Conservation (phyloP, 108 stramenopile genomes). For the Parmales sp. region DNA sequence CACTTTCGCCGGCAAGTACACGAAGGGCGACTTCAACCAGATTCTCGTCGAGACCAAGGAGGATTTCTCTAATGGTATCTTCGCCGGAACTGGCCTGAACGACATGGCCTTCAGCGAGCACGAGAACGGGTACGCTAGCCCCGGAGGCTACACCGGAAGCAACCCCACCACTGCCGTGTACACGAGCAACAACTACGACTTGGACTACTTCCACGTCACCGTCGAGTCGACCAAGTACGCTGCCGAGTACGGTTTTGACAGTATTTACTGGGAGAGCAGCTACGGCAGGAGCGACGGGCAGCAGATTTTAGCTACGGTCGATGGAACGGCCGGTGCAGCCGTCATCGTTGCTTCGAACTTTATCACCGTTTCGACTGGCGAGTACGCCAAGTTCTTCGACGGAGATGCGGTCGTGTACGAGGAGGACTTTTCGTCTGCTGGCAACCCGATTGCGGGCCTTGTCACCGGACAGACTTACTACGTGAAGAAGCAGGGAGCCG, state of each 20-base stretch:
- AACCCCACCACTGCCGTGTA: background rate
- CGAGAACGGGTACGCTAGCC: background rate
- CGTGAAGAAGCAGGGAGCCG: no score
- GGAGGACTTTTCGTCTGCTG: no score
- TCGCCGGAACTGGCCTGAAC: slow-evolving; percentile 11
- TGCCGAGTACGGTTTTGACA: no score
- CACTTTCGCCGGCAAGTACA: slow-evolving; percentile 35
- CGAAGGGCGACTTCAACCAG: slow-evolving; percentile 39
- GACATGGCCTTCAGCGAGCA: slow-evolving; percentile 4
- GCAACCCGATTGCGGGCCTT: no score
- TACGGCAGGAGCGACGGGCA: no score
- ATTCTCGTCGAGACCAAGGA: background rate
- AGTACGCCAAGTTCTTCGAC: background rate
- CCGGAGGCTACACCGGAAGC: background rate
- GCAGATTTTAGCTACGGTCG: background rate
- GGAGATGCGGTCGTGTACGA: background rate
- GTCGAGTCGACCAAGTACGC: background rate
- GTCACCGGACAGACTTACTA: no score
- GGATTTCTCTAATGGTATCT: background rate
- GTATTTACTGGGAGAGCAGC: no score
- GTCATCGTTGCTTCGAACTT: background rate
- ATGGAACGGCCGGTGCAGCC: background rate
- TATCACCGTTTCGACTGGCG: background rate
- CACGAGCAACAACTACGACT: background rate
- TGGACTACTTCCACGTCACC: background rate